Evolutionary conservation across 352 stramenopile genomes (phyloP), one percentile per base, ranked within the genome.

Genomic region (Saprolegnia parasitica): DNA sequence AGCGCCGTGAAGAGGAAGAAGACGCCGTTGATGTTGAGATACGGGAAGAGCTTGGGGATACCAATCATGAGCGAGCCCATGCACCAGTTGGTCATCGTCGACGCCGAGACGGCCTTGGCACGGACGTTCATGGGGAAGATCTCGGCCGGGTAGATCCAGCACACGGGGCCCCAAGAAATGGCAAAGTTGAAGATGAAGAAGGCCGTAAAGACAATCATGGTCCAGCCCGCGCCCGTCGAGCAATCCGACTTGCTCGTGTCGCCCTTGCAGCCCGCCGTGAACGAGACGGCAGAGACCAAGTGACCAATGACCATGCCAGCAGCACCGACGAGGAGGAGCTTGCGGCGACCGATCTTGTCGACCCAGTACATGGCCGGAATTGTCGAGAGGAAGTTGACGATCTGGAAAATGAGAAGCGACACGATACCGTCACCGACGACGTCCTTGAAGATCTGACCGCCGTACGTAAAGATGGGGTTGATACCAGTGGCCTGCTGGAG

Each of bases 101-200:
- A 83, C 18, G 83, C 71, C 11, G 80, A 78, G 32, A 86, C 74
- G 4, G 77, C 78, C 35, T 75, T 79, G 56, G 73, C 73, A 21
- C 81, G 80, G 16, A 79, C 70, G 63, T 78, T 72, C 45, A 89
- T 56, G 18, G 78, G 76, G 65, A 87, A 88, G 71, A 86, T 84
- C 70, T 89, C 81, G 13, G 78, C 63, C 1, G 81, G 78, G 49
- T 87, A 85, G 24, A 86, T 80, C 81, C 81, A 89, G 57, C 78
- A 77, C 10, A 86, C 65, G 26, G 78, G 78, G 0, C 80, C 80
- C 81, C 79, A 87, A 5, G 76, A 83, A 50, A 81, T 83, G 18
- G 77, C 77, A 62, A 84, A 85, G 64, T 80, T 79, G 70, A 83
- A 83, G 10, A 86, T 65, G 39, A 78, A 81, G 62, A 86, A 75